phyloP scores from a whole-genome alignment of 1,284 basidiomycete species.

The Pyrrhoderma noxium region DNA sequence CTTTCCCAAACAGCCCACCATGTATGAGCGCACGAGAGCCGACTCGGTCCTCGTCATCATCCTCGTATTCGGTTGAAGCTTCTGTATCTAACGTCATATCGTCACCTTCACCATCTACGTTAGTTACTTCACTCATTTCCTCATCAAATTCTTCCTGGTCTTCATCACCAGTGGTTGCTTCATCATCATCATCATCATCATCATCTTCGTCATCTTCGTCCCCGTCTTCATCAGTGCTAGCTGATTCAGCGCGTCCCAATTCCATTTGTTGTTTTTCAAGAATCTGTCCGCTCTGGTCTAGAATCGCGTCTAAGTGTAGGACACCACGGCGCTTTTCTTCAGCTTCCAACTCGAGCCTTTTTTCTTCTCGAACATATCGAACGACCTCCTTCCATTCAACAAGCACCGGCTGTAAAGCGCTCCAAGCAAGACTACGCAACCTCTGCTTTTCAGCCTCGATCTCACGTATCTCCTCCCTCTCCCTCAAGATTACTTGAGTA shows the following conservation, averaged over 20 bases:
- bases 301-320: slow-evolving; percentile 84
- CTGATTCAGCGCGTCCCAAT: slow-evolving; percentile 27
- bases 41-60: neutral
- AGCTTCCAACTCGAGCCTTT: slow-evolving; percentile 47
- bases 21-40: neutral
- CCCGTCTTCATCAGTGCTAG: slow-evolving; percentile 4
- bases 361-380: slow-evolving; percentile 69
- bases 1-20: too few species aligned
- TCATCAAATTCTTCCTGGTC: neutral
- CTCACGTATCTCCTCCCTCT: slow-evolving; percentile 48
- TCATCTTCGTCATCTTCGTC: slow-evolving; percentile 23
- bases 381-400: slow-evolving; percentile 88
- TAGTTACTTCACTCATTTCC: neutral
- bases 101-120: neutral
- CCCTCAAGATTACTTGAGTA: slow-evolving; percentile 33
- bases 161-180: slow-evolving; percentile 16
- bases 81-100: neutral
- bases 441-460: slow-evolving; percentile 62
- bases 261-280: slow-evolving; percentile 79
- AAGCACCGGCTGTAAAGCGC: slow-evolving; percentile 62
- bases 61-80: neutral
- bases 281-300: slow-evolving; percentile 85
- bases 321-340: slow-evolving; percentile 68
- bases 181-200: slow-evolving; percentile 28
- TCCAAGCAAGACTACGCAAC: slow-evolving; percentile 61